Base-by-base conservation (phyloP, 345 rosid genomes). In the Eucalyptus sp. region DNA sequence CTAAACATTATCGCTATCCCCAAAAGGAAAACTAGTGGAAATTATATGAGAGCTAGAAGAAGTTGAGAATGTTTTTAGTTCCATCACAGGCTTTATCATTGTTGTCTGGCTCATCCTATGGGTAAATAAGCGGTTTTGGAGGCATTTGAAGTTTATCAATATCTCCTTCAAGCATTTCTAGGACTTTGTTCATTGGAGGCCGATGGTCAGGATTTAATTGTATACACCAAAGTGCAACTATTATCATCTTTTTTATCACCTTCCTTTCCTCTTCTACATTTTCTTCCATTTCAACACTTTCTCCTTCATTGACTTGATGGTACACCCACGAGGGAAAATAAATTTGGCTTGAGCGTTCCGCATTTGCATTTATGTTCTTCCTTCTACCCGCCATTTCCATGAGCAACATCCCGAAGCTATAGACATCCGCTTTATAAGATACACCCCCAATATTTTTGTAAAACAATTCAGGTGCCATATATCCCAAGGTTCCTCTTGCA, bases 21-120 rank as follows among this genome's bases (percentile, higher is more conserved):
- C 41, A 66, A 0, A n/a, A n/a, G 41, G 41, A 31, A 31, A 31
- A 7, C 22, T 66, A 66, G 41, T 0, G 0, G 20, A 66, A n/a
- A 66, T 31, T 15, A 4, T 7, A 4, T 14, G 76, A 66, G 41
- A 1, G 3, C 41, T 4, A 1, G 10, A 66, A 7, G 76, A 66
- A n/a, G 76, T 0, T n/a, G 76, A 66, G 76, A 66, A 15, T 66
- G 76, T 66, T 66, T n/a, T 2, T 66, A 66, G 8, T 31, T 66
- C 79, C 79, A 15, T 66, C 79, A 1, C 10, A n/a, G 0, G 5
- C 2, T 66, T 0, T 66, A 0, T 31, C 41, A 31, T 66, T 16
- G 22, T 31, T 16, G 3, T 1, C 2, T 31, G 2, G 41, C 79
- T 66, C 41, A n/a, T 66, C 41, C 7, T 0, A 11, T 15, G 76